Base-by-base conservation (phyloP, 129 eudicot species). In the Gnaphalium uliginosum region DNA sequence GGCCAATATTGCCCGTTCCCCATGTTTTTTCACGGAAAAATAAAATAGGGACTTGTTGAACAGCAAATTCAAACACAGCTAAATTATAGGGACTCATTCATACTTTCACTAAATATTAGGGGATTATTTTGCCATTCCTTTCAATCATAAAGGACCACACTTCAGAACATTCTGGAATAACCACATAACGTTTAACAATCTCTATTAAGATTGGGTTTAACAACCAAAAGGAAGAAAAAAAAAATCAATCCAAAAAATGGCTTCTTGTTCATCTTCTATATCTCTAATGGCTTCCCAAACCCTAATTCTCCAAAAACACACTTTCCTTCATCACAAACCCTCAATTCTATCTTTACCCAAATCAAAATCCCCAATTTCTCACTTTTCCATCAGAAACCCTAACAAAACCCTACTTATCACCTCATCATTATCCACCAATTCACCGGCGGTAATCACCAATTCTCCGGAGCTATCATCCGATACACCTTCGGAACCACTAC, bases 241-340 rank as follows among this genome's bases (percentile, higher is more conserved):
- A 39, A 32, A 35, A 6, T 39, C 61, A 35, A 23, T 61, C 18
- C 43, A 18, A 3, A 69, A 66, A 43, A 72, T 69, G 72, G 68
- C 74, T 80, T 68, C 77, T 79, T 74, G 69, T 24, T 72, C 78
- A 8, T 60, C 87, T 39, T 61, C 78, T 19, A 26, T 57, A 29
- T 76, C 87, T 76, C 82, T 76, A 76, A 82, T 86, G 81, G 96
- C 89, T 5, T 82, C 86, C 39, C 91, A 86, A 84, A 64, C 96
- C 86, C 79, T 78, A 76, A 77, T 61, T 72, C 81, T 81, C 43
- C 69, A 72, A 66, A 86, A 83, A 78, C 76, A 81, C 27, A 32
- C 39, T 27, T 57, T 72, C 27, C 79, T 63, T 43, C 60, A 69
- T 15, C 70, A 17, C 66, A 74, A 73, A n/a, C 74, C 78, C 76